phyloP scores from a whole-genome alignment of 2,329 filamentous ascomycete species.

The Podosphaera fusca region DNA sequence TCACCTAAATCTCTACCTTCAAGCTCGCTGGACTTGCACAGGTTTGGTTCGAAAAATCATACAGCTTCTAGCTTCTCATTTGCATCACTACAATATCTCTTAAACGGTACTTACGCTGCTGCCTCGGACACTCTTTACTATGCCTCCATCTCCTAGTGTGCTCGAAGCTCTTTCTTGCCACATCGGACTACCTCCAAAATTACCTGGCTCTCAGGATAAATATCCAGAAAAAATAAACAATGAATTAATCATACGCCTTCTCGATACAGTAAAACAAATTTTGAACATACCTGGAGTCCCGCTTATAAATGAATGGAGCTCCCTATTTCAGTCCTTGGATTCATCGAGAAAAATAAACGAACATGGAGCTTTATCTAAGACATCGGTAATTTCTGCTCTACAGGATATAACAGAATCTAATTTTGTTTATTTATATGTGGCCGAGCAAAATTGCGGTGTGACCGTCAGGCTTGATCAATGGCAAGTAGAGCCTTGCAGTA shows the following conservation, averaged over 20 bases:
- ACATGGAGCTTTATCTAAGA: background rate
- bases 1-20: too few relatives aligned
- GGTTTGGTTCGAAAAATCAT: too few relatives aligned
- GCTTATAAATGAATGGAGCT: background rate
- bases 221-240: conserved; percentile 11
- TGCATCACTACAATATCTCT: too few relatives aligned
- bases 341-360: background rate
- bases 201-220: conserved; percentile 18
- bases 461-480: conserved; percentile 17
- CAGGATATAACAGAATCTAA: background rate
- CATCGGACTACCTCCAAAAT: conserved; percentile 20
- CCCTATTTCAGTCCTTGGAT: background rate
- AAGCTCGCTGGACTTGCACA: too few relatives aligned
- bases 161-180: conserved; percentile 18
- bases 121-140: background rate
- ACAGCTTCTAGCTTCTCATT: too few relatives aligned
- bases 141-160: background rate
- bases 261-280: background rate
- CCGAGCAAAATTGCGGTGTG: conserved; percentile 25
- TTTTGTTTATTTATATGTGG: conserved; percentile 20
- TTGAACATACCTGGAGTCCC: background rate
- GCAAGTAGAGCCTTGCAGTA: conserved; percentile 13
- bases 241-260: background rate
- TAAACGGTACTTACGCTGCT: too few relatives aligned
- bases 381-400: background rate